These are phyloP conservation scores for Herpotrichia juniperi DNA, from an alignment of 2,329 filamentous ascomycete genomes.

Conservation along the genomic window DNA sequence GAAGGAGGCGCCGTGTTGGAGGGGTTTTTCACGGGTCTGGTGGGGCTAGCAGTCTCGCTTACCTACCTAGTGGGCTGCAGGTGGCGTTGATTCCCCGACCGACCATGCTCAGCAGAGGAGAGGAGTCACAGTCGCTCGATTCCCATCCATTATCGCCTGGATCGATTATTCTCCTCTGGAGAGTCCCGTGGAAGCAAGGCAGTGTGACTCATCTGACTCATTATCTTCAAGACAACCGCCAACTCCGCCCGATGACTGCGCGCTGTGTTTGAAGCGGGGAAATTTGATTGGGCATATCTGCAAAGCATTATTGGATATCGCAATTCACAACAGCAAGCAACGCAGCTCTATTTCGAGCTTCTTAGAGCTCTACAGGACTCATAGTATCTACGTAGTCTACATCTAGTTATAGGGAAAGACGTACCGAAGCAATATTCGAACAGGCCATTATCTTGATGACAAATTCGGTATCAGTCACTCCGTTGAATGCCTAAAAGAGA, in stretches of 20 bases:
- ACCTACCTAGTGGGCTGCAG: neutral
- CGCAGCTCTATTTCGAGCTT: neutral
- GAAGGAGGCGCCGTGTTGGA: constrained; percentile 9
- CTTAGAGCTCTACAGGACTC: neutral
- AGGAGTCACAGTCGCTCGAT: neutral
- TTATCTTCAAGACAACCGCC: neutral
- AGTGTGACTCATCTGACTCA: neutral
- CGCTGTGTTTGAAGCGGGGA: neutral
- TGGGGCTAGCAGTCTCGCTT: constrained; percentile 8
- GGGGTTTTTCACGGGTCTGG: constrained; percentile 12
- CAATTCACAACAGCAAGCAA: neutral
- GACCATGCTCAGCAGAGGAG: neutral
- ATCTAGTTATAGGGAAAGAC: neutral
- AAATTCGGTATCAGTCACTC: neutral
- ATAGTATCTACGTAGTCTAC: no score
- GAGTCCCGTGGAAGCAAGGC: neutral
- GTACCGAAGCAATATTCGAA: neutral
- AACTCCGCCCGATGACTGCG: neutral
- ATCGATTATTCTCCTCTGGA: neutral
- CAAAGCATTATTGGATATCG: no score
- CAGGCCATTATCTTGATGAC: neutral
- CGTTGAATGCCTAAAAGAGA: neutral
- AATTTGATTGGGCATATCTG: neutral
- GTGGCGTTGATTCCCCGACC: neutral
- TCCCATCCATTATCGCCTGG: neutral